Evolutionary conservation across 2,329 filamentous ascomycete species (phyloP), one percentile per base, ranked within the genome.

Genomic region (Neocatenulostroma microsporum): DNA sequence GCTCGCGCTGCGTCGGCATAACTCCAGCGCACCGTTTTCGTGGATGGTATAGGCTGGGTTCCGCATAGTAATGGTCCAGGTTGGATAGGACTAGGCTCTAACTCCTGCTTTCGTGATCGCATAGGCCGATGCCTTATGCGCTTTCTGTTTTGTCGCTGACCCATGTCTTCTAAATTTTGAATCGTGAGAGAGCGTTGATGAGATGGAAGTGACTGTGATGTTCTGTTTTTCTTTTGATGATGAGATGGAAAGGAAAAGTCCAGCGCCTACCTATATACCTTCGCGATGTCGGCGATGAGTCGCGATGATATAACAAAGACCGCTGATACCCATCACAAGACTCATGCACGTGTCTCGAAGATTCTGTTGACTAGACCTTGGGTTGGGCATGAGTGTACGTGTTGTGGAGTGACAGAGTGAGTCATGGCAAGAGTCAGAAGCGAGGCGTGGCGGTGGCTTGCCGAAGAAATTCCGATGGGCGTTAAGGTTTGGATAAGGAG

Each of bases 61-160:
- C 30, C 17, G 10, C 18, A 17, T 20, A 13, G 30, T 14, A 32
- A 14, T 34, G 33, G 23, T 29, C 13, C 10, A 18, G 28, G 37
- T 14, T 21, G 26, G 11, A 12, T 6, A 11, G n/a, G 8, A 15
- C 17, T 21, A 14, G 23, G 5, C 25, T 36, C 4, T 25, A 11
- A 12, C n/a, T 21, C 18, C 11, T 41, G 31, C 19, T 30, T 40
- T 18, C 37, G 26, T 14, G 42, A 21, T 9, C 39, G 38, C 37
- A 20, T 37, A 13, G 45, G 40, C 21, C 47, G 34, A 31, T 49
- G 45, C 21, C 47, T 37, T 2, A 30, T 40, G 21, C 47, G 39
- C 31, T 49, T 49, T 18, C 47, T 34, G 28, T 49, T 49, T 19
- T 44, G 42, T 42, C 40, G 37, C 14, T 39, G 23, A 5, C 36